A percentile compares a stretch with the other conserved stretches of the same genome.
Conservation (phyloP, 2,329 filamentous ascomycete genomes). For the Colletotrichum acutatum region DNA sequence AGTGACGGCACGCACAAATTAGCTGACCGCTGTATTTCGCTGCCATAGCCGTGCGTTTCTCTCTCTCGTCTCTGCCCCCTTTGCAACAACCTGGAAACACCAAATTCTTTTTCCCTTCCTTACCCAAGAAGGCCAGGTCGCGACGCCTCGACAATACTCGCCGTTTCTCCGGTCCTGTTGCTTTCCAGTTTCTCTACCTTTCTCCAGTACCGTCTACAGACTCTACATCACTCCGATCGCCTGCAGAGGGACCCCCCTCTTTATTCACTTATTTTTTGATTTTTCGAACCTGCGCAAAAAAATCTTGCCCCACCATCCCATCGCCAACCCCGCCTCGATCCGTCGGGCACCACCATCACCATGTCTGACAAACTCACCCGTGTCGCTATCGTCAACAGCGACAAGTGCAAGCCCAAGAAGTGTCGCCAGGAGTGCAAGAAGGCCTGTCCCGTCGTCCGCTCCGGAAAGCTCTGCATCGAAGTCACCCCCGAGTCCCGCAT, state of each 20-base stretch:
- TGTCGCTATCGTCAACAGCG: slow-evolving; percentile 98
- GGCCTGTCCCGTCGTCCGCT: slow-evolving; percentile 95
- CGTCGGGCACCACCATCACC: slow-evolving; percentile 47
- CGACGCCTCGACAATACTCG: slow-evolving; percentile 27
- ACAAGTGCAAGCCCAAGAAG: slow-evolving; percentile 85
- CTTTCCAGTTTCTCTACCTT: neutral
- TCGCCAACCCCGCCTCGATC: slow-evolving; percentile 34
- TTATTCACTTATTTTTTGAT: slow-evolving; percentile 7
- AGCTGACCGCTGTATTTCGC: slow-evolving; percentile 36
- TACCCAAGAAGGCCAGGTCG: slow-evolving; percentile 33
- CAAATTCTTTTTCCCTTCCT: slow-evolving; percentile 22
- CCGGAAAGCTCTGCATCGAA: slow-evolving; percentile 97
- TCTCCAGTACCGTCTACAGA: neutral
- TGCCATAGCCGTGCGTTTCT: slow-evolving; percentile 20
- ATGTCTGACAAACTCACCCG: slow-evolving; percentile 97
- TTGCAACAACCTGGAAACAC: slow-evolving; percentile 14
- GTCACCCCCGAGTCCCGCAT: slow-evolving; percentile 89
- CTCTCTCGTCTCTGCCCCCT: slow-evolving; percentile 18
- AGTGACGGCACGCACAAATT: slow-evolving; percentile 37
- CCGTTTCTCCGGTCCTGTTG: slow-evolving; percentile 24
- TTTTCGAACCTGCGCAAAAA: slow-evolving; percentile 10
- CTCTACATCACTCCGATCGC: neutral
- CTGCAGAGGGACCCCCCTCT: slow-evolving; percentile 1
- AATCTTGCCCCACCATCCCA: slow-evolving; percentile 28
- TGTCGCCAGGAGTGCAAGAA: slow-evolving; percentile 99